These are phyloP conservation scores for Calocera cornea DNA, from an alignment of 768 basidiomycete genomes.

Conservation along the genomic window DNA sequence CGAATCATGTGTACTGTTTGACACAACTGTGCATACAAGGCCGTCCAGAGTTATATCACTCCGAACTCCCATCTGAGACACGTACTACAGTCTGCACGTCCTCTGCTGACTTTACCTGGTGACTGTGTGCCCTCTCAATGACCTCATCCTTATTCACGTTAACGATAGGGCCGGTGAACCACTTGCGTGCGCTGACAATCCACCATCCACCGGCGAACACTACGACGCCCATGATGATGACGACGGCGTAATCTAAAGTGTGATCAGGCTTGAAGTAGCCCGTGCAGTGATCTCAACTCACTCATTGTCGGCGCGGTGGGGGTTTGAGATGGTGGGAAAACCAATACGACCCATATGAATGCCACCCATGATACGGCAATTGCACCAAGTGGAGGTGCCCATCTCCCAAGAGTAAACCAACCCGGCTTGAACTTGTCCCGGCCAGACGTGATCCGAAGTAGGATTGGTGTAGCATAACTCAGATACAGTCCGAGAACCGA, in stretches of 20 bases:
- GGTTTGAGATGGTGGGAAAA: conserved; percentile 39
- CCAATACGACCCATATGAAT: conserved; percentile 45
- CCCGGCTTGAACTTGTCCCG: conserved; percentile 44
- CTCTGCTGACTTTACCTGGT: neutral
- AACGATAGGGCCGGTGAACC: conserved; percentile 55
- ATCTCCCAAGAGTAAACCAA: conserved; percentile 45
- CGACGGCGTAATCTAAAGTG: conserved; percentile 48
- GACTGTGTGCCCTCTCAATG: neutral
- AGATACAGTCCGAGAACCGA: conserved; percentile 60
- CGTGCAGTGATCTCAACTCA: conserved; percentile 24
- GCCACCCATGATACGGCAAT: conserved; percentile 53
- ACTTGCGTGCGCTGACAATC: conserved; percentile 51
- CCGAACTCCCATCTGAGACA: neutral
- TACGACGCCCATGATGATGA: conserved; percentile 51
- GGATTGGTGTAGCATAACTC: conserved; percentile 53
- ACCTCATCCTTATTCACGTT: conserved; percentile 25
- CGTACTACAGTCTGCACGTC: neutral
- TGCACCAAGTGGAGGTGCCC: conserved; percentile 45
- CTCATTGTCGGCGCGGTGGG: conserved; percentile 40
- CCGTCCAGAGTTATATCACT: no score
- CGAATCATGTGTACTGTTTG: no score
- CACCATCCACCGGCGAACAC: conserved; percentile 50
- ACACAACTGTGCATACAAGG: no score
- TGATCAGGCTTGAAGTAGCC: neutral
- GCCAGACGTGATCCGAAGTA: conserved; percentile 58